Conservation (phyloP, 257 asterid genomes). For the Solanum chmielewskii region DNA sequence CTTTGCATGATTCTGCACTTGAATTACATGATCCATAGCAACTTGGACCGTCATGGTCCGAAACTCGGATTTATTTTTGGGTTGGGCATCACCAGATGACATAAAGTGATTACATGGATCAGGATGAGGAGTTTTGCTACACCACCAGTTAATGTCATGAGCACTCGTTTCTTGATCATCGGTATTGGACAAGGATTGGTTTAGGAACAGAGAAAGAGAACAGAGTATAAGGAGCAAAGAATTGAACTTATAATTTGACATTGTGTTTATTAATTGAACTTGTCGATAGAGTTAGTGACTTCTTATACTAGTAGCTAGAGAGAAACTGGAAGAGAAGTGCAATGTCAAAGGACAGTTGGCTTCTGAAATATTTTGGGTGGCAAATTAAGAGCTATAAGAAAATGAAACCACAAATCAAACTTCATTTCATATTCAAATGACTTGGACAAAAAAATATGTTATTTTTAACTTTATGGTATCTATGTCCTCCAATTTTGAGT, state of each 20-base stretch:
- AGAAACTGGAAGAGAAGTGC: background rate
- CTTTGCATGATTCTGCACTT: conserved; percentile 15
- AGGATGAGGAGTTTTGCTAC: conserved; percentile 60
- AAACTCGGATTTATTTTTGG: conserved; percentile 29
- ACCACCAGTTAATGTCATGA: conserved; percentile 41
- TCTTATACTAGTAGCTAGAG: background rate
- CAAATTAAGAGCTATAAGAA: background rate
- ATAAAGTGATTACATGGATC: conserved; percentile 38
- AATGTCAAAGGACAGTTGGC: conserved; percentile 2
- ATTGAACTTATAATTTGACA: background rate
- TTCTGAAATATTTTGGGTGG: background rate
- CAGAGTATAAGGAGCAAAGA: background rate
- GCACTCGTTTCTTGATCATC: background rate
- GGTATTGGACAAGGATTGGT: background rate
- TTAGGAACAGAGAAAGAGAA: conserved; percentile 5
- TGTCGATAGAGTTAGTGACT: background rate
- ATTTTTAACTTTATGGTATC: no score
- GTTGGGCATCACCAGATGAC: conserved; percentile 15
- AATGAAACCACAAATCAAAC: background rate
- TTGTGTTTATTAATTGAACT: background rate
- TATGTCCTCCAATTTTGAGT: no score
- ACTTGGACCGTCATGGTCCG: conserved; percentile 30
- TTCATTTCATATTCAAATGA: background rate
- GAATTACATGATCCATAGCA: conserved; percentile 44
- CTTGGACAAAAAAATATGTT: no score